These are phyloP conservation scores for Trametes hirsuta DNA, from an alignment of 1,284 basidiomycete genomes.

Conservation along the genomic window DNA sequence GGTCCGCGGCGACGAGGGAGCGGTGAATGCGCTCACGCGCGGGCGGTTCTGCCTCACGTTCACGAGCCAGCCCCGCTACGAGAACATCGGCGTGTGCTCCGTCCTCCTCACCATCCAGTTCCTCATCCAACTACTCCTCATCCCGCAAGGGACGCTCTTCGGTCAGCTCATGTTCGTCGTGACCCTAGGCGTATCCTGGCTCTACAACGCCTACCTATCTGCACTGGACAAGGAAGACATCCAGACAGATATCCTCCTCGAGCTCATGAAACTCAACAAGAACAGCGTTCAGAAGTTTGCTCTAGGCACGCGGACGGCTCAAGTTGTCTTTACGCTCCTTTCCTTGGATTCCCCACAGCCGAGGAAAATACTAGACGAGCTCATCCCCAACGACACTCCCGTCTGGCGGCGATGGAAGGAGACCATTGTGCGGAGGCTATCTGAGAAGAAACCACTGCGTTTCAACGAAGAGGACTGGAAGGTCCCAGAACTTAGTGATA, in stretches of 20 bases:
- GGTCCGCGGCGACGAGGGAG: slow-evolving; percentile 17
- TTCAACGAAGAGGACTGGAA: slow-evolving; percentile 12
- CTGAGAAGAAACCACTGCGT: background rate
- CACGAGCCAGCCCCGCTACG: slow-evolving; percentile 14
- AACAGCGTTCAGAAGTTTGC: slow-evolving; percentile 10
- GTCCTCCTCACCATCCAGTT: slow-evolving; percentile 24
- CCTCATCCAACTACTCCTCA: slow-evolving; percentile 23
- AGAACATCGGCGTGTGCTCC: slow-evolving; percentile 16
- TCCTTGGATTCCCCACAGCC: slow-evolving; percentile 7
- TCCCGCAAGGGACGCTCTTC: slow-evolving; percentile 23
- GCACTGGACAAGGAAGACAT: slow-evolving; percentile 23
- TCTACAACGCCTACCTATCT: slow-evolving; percentile 24
- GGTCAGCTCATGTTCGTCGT: slow-evolving; percentile 25
- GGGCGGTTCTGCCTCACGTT: slow-evolving; percentile 19
- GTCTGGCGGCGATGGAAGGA: slow-evolving; percentile 24
- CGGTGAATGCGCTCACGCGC: slow-evolving; percentile 22
- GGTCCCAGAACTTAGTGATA: slow-evolving; percentile 1
- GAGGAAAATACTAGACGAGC: slow-evolving; percentile 18
- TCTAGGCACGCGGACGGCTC: slow-evolving; percentile 19
- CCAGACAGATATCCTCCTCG: slow-evolving; percentile 21
- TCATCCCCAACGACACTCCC: slow-evolving; percentile 24
- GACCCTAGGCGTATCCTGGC: slow-evolving; percentile 22
- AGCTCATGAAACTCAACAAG: slow-evolving; percentile 10
- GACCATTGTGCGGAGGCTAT: slow-evolving; percentile 4
- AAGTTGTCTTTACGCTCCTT: slow-evolving; percentile 17